Conservation (phyloP, 1,284 basidiomycete genomes). For the Abortiporus biennis region DNA sequence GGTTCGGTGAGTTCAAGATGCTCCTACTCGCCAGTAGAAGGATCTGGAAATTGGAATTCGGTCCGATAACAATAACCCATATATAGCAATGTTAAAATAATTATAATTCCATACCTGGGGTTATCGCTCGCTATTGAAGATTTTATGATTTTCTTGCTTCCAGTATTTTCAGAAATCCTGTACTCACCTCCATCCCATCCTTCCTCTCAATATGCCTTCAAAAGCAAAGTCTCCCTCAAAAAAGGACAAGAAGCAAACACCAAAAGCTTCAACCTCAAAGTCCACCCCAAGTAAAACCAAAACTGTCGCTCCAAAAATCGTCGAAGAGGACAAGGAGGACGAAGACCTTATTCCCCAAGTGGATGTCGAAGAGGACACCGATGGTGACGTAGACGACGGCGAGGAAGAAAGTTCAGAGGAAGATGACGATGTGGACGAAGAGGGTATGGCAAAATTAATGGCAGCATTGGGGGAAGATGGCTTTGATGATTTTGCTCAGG, state of each 20-base stretch:
- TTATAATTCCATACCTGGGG: too few relatives aligned
- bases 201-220: neutral
- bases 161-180: neutral
- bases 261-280: neutral
- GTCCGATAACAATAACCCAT: too few relatives aligned
- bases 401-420: constrained; percentile 23
- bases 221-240: neutral
- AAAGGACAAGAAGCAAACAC: neutral
- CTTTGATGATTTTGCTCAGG: constrained; percentile 54
- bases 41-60: neutral
- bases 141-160: too few relatives aligned
- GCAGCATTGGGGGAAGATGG: constrained; percentile 63
- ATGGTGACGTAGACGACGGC: constrained; percentile 4
- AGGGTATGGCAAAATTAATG: constrained; percentile 61
- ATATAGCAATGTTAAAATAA: too few relatives aligned
- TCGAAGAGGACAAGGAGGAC: neutral
- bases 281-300: neutral
- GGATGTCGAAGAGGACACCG: constrained; percentile 5
- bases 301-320: too few relatives aligned
- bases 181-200: neutral
- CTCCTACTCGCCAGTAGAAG: too few relatives aligned
- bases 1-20: neutral
- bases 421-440: constrained; percentile 55
- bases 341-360: neutral
- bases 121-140: too few relatives aligned